Conservation (phyloP, 495 filamentous ascomycete genomes). For the Hypoxylon fragiforme region DNA sequence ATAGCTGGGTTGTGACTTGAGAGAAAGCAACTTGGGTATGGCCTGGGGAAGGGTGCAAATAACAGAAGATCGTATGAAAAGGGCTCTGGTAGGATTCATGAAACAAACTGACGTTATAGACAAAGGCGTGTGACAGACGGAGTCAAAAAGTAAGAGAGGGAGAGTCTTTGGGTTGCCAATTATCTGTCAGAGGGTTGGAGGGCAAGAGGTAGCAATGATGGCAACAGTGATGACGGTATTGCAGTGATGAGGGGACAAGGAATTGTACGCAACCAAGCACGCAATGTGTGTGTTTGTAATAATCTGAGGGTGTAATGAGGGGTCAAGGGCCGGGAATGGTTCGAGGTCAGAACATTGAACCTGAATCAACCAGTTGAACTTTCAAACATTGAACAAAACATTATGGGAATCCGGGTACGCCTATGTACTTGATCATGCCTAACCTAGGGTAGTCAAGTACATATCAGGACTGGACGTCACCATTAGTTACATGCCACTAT, state of each 20-base stretch:
- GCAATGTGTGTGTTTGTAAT: too few species aligned
- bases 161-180: constrained; percentile 15
- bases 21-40: constrained; percentile 1
- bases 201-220: neutral
- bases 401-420: too few species aligned
- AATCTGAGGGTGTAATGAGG: constrained; percentile 10
- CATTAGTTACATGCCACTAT: too few species aligned
- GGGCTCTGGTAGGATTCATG: constrained; percentile 33
- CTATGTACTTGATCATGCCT: too few species aligned
- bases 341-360: too few species aligned
- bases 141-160: neutral
- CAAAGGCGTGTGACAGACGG: too few species aligned
- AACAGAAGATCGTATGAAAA: constrained; percentile 14
- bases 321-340: constrained; percentile 17
- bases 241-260: neutral
- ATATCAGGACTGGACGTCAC: too few species aligned
- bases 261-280: too few species aligned
- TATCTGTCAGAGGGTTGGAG: constrained; percentile 8
- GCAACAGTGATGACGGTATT: neutral
- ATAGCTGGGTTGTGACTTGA: constrained; percentile 5
- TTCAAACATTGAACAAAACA: too few species aligned
- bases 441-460: too few species aligned
- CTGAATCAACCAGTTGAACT: too few species aligned
- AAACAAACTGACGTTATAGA: constrained; percentile 1
- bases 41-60: constrained; percentile 11